Percentiles rank a stretch among this genome's conserved stretches.
phyloP scores from a whole-genome alignment of 164 flowering plant genomes.

The grape (Vitis vinifera) region ASM3070453v1 NC_081823.1:25901001-25901500 shows the following conservation, averaged over 20 bases:
- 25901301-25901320: conserved; percentile 53
- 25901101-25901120: conserved; percentile 96
- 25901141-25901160: conserved; percentile 59
- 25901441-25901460: background rate
- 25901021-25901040: conserved; percentile 38
- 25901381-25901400: conserved; percentile 75
- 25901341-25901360: conserved; percentile 85
- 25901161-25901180: conserved; percentile 56
- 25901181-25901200: conserved; percentile 67
- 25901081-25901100: conserved; percentile 32
- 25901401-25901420: conserved; percentile 80
- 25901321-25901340: conserved; percentile 85
- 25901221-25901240: background rate
- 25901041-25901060: conserved; percentile 64
- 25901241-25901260: background rate
- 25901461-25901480: conserved; percentile 1
- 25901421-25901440: background rate
- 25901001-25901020: conserved; percentile 26
- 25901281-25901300: too few species aligned
- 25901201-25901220: conserved; percentile 67
- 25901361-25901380: conserved; percentile 75
- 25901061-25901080: conserved; percentile 29
- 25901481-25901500: background rate
- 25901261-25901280: conserved; percentile 3
- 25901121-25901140: conserved; percentile 71